Evolutionary conservation across 331 rosid species (phyloP).

Genomic region (Cydonia oblonga): DNA sequence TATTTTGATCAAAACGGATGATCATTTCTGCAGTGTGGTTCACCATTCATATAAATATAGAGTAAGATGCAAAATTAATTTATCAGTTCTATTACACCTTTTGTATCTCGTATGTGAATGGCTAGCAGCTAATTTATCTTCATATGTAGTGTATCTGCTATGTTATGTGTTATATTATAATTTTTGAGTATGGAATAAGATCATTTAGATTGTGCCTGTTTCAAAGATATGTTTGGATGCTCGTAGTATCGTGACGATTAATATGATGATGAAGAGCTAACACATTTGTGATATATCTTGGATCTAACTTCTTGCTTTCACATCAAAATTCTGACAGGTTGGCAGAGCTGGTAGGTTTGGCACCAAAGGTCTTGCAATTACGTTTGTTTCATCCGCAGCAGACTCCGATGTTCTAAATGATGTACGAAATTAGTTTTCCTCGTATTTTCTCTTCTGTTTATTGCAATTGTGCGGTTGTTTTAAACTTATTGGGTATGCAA

Average conservation of each 20-base stretch:
- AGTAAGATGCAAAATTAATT: background rate
- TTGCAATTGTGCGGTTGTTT: background rate
- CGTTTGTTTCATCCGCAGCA: slow-evolving; percentile 84
- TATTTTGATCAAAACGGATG: background rate
- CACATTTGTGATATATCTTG: background rate
- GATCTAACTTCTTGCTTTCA: background rate
- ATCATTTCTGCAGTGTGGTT: background rate
- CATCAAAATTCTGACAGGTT: slow-evolving; percentile 36
- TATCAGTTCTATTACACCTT: background rate
- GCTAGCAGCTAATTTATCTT: background rate
- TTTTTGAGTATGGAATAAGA: background rate
- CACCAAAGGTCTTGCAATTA: slow-evolving; percentile 96
- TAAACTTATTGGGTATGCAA: background rate
- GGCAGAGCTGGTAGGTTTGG: slow-evolving; percentile 99
- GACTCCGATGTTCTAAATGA: slow-evolving; percentile 90
- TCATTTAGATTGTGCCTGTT: background rate
- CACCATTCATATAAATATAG: background rate
- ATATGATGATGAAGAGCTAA: background rate
- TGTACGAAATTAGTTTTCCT: slow-evolving; percentile 26
- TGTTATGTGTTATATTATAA: background rate
- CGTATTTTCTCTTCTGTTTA: background rate
- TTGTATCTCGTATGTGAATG: background rate
- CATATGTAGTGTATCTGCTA: background rate
- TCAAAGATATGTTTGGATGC: too few species aligned
- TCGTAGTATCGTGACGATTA: background rate